Base-by-base conservation (phyloP, 1,284 basidiomycete genomes). In the Cutaneotrichosporon cavernicola region DNA sequence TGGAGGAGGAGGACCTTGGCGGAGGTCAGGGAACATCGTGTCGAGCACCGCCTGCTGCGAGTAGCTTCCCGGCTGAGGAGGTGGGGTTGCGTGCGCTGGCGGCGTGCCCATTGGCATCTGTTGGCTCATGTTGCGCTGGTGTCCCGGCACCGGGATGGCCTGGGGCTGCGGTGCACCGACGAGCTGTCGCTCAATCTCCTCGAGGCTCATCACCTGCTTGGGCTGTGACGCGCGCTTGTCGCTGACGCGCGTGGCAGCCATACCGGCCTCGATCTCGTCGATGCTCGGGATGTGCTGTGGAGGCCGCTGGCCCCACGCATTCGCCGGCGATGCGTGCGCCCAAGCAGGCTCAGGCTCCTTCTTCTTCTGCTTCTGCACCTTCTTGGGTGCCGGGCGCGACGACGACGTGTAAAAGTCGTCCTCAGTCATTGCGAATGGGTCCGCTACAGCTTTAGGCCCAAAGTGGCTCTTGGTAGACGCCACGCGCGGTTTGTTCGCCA, bases 231-330 rank as follows among this genome's bases (percentile, higher is more conserved):
- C 62, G 61, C 53, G 69, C 51, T 18, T 65, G 50, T 52, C 56
- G 49, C 56, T 58, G 30, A 73, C 61, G 47, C 69, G 62, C 22
- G 75, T 69, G 4, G 70, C 68, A 16, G 80, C 72, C 89, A 96
- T 91, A 79, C 98, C 92, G 4, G 90, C 89, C 78, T 99, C 96
- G 67, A 98, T 91, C 77, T 98, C 93, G 69, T 94, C 91, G 31
- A 98, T 80, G 0, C 92, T 96, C 63, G 89, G 87, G 36, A 87
- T 85, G 43, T 87, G 86, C 2, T 78, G 81, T 52, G 82, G 82
- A 10, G 73, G 71, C 22, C 50, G 58, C 5, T 71, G 72, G 40
- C 75, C 78, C 74, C 86, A 84, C 52, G 87, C 84, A 31, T 65
- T 73, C 5, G 74, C 65, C 0, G 70, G 66, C 36, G 68, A 70